Conservation (phyloP, 2,329 filamentous ascomycete species). For the Fusarium equiseti region DNA sequence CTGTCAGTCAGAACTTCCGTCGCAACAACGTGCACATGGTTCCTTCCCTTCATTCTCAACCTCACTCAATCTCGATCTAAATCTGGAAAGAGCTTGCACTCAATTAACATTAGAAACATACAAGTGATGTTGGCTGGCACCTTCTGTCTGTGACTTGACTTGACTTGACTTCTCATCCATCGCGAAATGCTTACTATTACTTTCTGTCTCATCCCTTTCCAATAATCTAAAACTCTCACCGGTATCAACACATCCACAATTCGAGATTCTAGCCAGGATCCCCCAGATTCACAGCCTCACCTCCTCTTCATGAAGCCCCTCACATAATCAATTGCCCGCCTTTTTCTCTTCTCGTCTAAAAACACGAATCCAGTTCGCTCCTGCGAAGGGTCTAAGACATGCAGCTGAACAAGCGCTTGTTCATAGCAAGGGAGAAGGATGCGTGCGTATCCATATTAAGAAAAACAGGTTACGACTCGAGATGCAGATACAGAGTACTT, state of each 20-base stretch:
- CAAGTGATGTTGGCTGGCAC: background rate
- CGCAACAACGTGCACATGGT: background rate
- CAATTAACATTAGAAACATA: background rate
- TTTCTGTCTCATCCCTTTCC: conserved; percentile 30
- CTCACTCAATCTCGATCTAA: background rate
- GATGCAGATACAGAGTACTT: background rate
- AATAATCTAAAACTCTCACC: conserved; percentile 1
- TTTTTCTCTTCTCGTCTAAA: conserved; percentile 6
- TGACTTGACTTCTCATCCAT: background rate
- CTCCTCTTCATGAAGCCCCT: conserved; percentile 27
- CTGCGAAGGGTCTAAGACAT: conserved; percentile 36
- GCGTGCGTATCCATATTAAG: background rate
- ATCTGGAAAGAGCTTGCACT: background rate
- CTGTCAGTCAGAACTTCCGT: background rate
- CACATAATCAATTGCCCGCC: conserved; percentile 21
- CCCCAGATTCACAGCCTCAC: conserved; percentile 26
- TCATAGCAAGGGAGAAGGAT: conserved; percentile 21
- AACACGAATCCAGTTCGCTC: conserved; percentile 10
- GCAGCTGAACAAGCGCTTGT: conserved; percentile 15
- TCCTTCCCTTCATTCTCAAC: background rate
- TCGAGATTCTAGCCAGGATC: conserved; percentile 7
- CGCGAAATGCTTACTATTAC: background rate
- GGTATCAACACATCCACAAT: conserved; percentile 9
- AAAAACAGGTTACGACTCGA: conserved; percentile 11
- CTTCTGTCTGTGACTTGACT: background rate